Evolutionary conservation across 305 asterid genomes (phyloP).

Genomic region (Fraxinus sp.): DNA sequence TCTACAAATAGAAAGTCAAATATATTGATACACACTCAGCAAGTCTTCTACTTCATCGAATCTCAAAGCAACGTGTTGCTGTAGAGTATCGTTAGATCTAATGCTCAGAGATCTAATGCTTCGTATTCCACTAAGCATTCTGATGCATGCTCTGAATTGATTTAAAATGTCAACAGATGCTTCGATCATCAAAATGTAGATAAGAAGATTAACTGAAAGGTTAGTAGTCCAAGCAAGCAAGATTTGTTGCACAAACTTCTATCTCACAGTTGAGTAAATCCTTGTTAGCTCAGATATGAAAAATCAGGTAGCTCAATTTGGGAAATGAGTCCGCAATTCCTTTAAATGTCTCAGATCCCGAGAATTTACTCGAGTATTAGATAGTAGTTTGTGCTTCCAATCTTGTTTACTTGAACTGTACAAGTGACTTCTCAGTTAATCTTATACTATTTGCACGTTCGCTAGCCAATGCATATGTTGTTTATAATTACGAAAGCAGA

Average conservation of each 20-base stretch:
- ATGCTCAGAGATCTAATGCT: not conserved
- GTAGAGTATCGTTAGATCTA: not conserved
- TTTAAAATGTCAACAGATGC: not conserved
- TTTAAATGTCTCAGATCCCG: not conserved
- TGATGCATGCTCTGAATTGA: not conserved
- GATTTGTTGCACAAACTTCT: not conserved
- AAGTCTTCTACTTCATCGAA: not conserved
- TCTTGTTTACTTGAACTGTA: not conserved
- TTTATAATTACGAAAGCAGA: not conserved
- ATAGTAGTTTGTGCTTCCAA: not conserved
- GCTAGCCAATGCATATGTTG: not conserved
- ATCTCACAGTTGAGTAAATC: not conserved
- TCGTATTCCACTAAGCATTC: not conserved
- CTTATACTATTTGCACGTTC: not conserved
- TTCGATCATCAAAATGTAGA: not conserved
- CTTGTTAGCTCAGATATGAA: not conserved
- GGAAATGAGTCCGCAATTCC: not conserved
- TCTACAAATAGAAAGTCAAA: not conserved
- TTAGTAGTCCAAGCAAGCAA: not conserved
- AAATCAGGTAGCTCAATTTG: not conserved
- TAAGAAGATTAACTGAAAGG: not conserved
- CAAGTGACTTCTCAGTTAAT: not conserved
- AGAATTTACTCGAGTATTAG: not conserved
- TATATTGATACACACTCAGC: not conserved
- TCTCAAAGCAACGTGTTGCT: not conserved